A percentile compares a stretch with the other conserved stretches of the same genome.
Evolutionary conservation across 1,139 yeast genomes (phyloP).

Genomic region (Lodderomyces orthopsilosis): DNA sequence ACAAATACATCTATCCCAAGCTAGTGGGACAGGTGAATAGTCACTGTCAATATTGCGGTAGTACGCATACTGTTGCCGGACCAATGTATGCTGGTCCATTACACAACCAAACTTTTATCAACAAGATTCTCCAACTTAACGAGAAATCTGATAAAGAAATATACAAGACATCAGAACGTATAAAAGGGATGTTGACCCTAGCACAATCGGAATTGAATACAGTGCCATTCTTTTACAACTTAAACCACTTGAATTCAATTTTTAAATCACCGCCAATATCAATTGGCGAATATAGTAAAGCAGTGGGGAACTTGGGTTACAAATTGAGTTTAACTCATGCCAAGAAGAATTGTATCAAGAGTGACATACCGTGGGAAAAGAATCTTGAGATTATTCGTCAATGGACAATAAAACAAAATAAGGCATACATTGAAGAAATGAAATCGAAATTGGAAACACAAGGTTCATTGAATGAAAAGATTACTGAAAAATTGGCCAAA

Average conservation of each 20-base stretch:
- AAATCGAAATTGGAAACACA: conserved; percentile 20
- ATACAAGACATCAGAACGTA: conserved; percentile 65
- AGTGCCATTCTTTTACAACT: conserved; percentile 77
- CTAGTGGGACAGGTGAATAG: conserved; percentile 46
- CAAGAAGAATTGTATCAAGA: conserved; percentile 78
- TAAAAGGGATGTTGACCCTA: conserved; percentile 86
- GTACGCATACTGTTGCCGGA: conserved; percentile 76
- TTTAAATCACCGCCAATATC: conserved; percentile 85
- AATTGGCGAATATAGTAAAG: conserved; percentile 66
- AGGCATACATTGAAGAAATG: conserved; percentile 30
- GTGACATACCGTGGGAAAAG: conserved; percentile 81
- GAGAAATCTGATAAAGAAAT: conserved; percentile 13
- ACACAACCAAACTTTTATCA: conserved; percentile 67
- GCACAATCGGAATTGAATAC: conserved; percentile 68
- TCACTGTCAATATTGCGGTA: conserved; percentile 69
- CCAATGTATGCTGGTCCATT: conserved; percentile 93
- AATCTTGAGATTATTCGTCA: conserved; percentile 70
- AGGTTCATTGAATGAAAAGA: conserved; percentile 20
- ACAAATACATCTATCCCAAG: conserved; percentile 38
- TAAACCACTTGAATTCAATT: conserved; percentile 71
- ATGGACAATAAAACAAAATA: conserved; percentile 54
- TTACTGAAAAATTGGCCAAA: conserved; percentile 28
- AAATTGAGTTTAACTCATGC: conserved; percentile 86
- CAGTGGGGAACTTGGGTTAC: conserved; percentile 77
- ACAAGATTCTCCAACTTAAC: conserved; percentile 57